Evolutionary conservation across 768 basidiomycete genomes (phyloP), one percentile per base, ranked within the genome.

Genomic region (Butyriboletus loyo): DNA sequence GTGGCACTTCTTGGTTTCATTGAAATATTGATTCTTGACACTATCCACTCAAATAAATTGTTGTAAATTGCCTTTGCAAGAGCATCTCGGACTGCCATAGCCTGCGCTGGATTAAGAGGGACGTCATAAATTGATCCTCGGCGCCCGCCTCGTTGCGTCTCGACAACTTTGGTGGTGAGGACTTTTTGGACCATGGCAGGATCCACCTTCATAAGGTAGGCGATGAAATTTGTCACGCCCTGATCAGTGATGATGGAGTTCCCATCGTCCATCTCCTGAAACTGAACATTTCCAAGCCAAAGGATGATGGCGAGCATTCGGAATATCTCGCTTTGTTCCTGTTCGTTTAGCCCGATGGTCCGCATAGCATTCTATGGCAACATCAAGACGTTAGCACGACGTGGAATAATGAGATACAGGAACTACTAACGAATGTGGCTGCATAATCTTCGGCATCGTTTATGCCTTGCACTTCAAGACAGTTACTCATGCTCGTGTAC

Each of bases 41-140:
- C 97, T 61, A 99, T 98, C 97, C 97, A 99, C 66, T 99, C 96
- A 67, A 99, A 98, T 4, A 98, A 75, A 69, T 98, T 98, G 74
- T 95, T 98, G 72, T 99, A 99, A 58, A 99, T 86, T 15, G 94
- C 96, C 69, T 98, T 96, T 5, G 96, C 77, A 35, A 99, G 75
- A 1, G 97, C 97, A 72, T 98, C 92, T 52, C 95, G 75, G 21
- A 92, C 94, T 1, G 95, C 82, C 1, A 73, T 73, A 3, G 97
- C 97, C 68, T 99, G 97, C 7, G 95, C 79, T 10, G 90, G 89
- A 64, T 98, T 99, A 30, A 92, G 72, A 13, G 95, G 97, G 1
- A 98, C 96, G 55, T 98, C 92, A 66, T 98, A 98, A n/a, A 98
- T 79, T 0, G 94, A 97, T 51, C 95, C 97, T 70, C 97, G 73